Percentiles rank a stretch among this genome's conserved stretches.
Evolutionary conservation across 192 early-diverging fungal genomes (phyloP).

Genomic region (Chytriomyces sp.): DNA sequence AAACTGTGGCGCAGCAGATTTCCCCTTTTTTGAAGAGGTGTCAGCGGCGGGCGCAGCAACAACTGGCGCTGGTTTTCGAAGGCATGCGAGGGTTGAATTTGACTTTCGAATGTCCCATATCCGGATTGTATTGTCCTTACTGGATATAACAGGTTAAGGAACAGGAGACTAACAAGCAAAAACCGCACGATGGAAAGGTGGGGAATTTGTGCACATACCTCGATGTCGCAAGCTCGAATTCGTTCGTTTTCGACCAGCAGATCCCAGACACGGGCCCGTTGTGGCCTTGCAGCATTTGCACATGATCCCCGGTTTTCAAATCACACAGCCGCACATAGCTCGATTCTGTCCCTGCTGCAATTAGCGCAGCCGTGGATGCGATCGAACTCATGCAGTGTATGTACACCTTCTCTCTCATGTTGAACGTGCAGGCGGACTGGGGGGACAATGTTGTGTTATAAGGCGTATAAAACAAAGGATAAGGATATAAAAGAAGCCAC

Average conservation of each 20-base stretch:
- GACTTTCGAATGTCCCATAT: slow-evolving; percentile 90
- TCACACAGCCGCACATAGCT: slow-evolving; percentile 81
- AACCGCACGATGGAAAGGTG: slow-evolving; percentile 20
- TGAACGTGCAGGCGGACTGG: slow-evolving; percentile 69
- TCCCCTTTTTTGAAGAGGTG: slow-evolving; percentile 68
- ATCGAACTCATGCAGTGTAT: slow-evolving; percentile 77
- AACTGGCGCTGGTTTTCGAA: slow-evolving; percentile 60
- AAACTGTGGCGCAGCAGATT: slow-evolving; percentile 71
- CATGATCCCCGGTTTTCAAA: slow-evolving; percentile 61
- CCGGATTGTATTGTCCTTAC: slow-evolving; percentile 67
- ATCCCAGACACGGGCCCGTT: slow-evolving; percentile 59
- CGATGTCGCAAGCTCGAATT: slow-evolving; percentile 76
- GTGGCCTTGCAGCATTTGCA: slow-evolving; percentile 58
- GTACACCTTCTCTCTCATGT: slow-evolving; percentile 70
- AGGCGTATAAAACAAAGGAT: slow-evolving; percentile 11
- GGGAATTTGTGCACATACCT: slow-evolving; percentile 45
- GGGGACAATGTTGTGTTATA: slow-evolving; percentile 20
- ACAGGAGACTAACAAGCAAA: slow-evolving; percentile 14
- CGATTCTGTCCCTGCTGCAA: slow-evolving; percentile 79
- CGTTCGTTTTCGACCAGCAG: slow-evolving; percentile 77
- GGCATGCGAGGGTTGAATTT: slow-evolving; percentile 59
- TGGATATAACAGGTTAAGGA: slow-evolving; percentile 23
- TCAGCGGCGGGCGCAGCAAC: slow-evolving; percentile 61
- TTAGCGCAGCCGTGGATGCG: slow-evolving; percentile 68
- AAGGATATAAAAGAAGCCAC: not conserved